Evolutionary conservation across 257 asterid genomes (phyloP).

Genomic region (Parsonsia alboflavescens): DNA sequence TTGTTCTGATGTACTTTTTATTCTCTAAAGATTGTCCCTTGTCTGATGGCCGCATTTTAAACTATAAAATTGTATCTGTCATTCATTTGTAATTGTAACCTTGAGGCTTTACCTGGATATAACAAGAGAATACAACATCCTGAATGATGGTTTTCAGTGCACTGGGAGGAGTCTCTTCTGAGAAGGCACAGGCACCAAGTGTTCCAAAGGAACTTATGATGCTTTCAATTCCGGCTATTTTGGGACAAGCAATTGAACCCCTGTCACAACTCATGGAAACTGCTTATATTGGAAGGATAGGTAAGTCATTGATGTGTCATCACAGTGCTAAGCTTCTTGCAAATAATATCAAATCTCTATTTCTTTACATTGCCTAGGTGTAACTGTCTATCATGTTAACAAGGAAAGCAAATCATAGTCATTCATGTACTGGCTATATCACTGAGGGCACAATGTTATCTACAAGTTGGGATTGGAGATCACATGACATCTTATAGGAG

Average conservation of each 20-base stretch:
- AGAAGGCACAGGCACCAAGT: constrained; percentile 14
- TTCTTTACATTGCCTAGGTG: not conserved
- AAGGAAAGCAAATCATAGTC: not conserved
- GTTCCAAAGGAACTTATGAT: constrained; percentile 32
- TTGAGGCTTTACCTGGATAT: not conserved
- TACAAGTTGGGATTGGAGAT: not conserved
- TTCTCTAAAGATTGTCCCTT: not conserved
- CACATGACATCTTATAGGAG: not conserved
- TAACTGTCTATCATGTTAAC: not conserved
- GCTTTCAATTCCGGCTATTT: constrained; percentile 43
- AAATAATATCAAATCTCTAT: not conserved
- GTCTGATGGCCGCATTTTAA: not conserved
- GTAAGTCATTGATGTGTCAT: constrained; percentile 13
- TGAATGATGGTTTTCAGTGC: constrained; percentile 24
- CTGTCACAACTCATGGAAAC: constrained; percentile 46
- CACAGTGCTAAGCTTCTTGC: not conserved
- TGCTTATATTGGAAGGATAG: constrained; percentile 41
- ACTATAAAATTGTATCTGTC: not conserved
- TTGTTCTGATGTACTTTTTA: not conserved
- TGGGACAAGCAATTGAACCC: constrained; percentile 50
- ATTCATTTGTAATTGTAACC: not conserved
- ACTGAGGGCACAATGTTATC: not conserved
- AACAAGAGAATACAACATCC: not conserved
- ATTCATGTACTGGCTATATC: not conserved
- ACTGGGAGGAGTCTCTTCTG: constrained; percentile 24